Percentiles rank a stretch among this genome's conserved stretches.
These are phyloP conservation scores for Malbranchea cinnamomea DNA, from an alignment of 2,329 filamentous ascomycete species.

Conservation along the genomic window DNA sequence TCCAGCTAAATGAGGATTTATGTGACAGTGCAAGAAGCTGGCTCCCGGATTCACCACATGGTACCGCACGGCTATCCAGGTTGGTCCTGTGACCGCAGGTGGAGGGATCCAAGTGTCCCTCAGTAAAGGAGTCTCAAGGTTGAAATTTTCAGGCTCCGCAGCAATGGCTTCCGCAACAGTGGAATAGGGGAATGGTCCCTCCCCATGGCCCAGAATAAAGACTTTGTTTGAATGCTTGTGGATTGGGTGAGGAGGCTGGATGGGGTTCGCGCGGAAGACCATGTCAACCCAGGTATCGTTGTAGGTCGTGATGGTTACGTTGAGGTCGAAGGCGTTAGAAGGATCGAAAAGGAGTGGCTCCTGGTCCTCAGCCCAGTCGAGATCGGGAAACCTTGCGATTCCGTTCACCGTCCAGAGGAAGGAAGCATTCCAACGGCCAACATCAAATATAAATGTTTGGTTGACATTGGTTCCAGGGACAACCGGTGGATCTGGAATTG, in stretches of 20 bases:
- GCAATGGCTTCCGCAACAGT: conserved; percentile 38
- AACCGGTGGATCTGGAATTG: conserved; percentile 35
- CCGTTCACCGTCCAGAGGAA: conserved; percentile 34
- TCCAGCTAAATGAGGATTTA: conserved; percentile 38
- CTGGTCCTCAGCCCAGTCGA: conserved; percentile 27
- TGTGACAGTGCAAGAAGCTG: conserved; percentile 43
- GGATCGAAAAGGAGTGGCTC: conserved; percentile 35
- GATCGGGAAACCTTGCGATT: conserved; percentile 4
- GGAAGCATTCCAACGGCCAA: conserved; percentile 21
- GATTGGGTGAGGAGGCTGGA: conserved; percentile 44
- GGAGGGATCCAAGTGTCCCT: conserved; percentile 36
- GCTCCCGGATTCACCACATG: conserved; percentile 38
- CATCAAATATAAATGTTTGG: conserved; percentile 28
- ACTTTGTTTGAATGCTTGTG: conserved; percentile 51
- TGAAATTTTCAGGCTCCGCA: conserved; percentile 37
- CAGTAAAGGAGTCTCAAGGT: conserved; percentile 40
- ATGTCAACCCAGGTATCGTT: conserved; percentile 41
- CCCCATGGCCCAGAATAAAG: conserved; percentile 40
- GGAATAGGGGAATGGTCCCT: conserved; percentile 36
- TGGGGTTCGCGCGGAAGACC: conserved; percentile 33
- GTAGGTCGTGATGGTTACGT: conserved; percentile 35
- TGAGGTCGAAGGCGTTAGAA: conserved; percentile 22
- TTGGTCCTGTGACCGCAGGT: conserved; percentile 15
- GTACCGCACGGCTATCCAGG: conserved; percentile 40
- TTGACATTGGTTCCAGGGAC: conserved; percentile 30